phyloP scores from a whole-genome alignment of 805 yeast genomes.

The Helenozyma rhizophorensis region DNA sequence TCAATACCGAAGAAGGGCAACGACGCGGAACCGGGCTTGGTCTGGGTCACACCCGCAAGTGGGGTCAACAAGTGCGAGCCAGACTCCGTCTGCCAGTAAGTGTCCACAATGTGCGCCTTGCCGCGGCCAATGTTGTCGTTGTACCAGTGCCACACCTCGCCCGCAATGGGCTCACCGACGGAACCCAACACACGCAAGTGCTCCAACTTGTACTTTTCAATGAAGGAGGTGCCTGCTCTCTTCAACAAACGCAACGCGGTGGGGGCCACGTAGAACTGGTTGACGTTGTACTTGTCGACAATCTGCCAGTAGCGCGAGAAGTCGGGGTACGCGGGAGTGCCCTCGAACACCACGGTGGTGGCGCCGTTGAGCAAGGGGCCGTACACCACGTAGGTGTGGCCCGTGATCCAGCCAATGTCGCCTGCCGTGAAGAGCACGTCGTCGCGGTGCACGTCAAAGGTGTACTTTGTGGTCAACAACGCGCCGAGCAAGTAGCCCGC shows the following conservation, averaged over 20 bases:
- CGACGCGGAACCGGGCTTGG: conserved; percentile 97
- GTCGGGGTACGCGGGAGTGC: conserved; percentile 96
- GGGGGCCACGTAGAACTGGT: conserved; percentile 97
- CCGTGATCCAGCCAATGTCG: conserved; percentile 99
- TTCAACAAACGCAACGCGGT: conserved; percentile 90
- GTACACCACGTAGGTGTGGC: conserved; percentile 92
- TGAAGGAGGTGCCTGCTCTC: conserved; percentile 83
- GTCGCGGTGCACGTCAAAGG: conserved; percentile 85
- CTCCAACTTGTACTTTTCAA: conserved; percentile 74
- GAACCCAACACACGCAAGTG: conserved; percentile 93
- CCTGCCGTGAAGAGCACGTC: conserved; percentile 95
- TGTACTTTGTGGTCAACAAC: conserved; percentile 83
- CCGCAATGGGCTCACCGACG: conserved; percentile 98
- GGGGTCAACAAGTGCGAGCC: conserved; percentile 96
- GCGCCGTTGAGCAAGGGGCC: conserved; percentile 89
- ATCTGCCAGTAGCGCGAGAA: conserved; percentile 96
- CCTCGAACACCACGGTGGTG: conserved; percentile 90
- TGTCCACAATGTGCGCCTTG: conserved; percentile 87
- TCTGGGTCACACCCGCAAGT: conserved; percentile 88
- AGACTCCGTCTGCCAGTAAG: conserved; percentile 98
- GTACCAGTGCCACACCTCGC: conserved; percentile 99
- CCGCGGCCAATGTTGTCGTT: conserved; percentile 86
- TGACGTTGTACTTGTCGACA: conserved; percentile 84
- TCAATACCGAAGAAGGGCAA: conserved; percentile 94
- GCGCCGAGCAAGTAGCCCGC: conserved; percentile 96